A percentile compares a stretch with the other conserved stretches of the same genome.
phyloP scores from a whole-genome alignment of 306 rosid genomes.

The Corylus americana region DNA sequence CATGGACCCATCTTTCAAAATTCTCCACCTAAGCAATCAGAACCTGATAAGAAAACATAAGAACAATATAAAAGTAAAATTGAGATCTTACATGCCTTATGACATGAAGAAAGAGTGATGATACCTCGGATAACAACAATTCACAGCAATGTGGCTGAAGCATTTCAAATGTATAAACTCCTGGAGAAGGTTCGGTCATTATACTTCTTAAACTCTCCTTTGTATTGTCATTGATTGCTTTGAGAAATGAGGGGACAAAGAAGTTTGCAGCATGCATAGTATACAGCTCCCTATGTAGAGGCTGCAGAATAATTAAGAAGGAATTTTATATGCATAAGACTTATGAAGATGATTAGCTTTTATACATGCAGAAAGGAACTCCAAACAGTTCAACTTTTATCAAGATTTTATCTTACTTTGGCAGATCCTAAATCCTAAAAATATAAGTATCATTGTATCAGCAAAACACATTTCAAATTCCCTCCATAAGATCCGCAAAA shows the following conservation, averaged over 20 bases:
- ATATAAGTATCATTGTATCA: background rate
- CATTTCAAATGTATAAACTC: constrained; percentile 84
- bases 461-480: constrained; percentile 13
- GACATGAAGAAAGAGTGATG: constrained; percentile 31
- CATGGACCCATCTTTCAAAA: constrained; percentile 89
- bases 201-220: constrained; percentile 68
- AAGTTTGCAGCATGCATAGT: constrained; percentile 63
- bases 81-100: constrained; percentile 18
- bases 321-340: constrained; percentile 19
- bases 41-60: constrained; percentile 57
- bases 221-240: constrained; percentile 68
- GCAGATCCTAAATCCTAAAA: constrained; percentile 12
- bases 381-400: constrained; percentile 6
- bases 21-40: constrained; percentile 80
- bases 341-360: background rate
- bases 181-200: constrained; percentile 58
- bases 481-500: background rate
- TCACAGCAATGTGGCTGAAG: constrained; percentile 82
- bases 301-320: constrained; percentile 49
- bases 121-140: constrained; percentile 84
- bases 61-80: constrained; percentile 29
- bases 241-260: constrained; percentile 86
- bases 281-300: constrained; percentile 66
- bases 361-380: constrained; percentile 27
- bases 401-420: constrained; percentile 12